phyloP scores from a whole-genome alignment of 164 flowering plant species.

The Magnolia officinalis region DNA sequence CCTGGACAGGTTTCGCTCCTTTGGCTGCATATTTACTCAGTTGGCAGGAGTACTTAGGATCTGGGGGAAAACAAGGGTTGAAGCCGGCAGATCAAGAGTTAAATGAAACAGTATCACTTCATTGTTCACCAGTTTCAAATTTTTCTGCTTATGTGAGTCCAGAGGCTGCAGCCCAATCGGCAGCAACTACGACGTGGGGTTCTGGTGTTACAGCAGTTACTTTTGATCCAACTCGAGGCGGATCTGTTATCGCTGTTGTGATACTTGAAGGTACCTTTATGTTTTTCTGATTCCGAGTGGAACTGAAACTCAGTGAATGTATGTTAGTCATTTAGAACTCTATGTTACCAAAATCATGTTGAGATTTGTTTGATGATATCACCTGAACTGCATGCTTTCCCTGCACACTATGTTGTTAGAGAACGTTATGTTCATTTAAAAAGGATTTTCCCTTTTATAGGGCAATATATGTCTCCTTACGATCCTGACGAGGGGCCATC shows the following conservation, averaged over 20 bases:
- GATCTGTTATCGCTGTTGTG: conserved; percentile 92
- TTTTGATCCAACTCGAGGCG: conserved; percentile 98
- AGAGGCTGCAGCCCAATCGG: conserved; percentile 90
- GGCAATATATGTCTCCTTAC: conserved; percentile 99
- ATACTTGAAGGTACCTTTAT: conserved; percentile 78
- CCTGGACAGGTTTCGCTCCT: conserved; percentile 90
- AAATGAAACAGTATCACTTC: conserved; percentile 55
- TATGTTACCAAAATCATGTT: neutral
- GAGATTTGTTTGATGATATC: neutral
- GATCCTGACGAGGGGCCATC: conserved; percentile 99
- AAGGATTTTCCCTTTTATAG: conserved; percentile 34
- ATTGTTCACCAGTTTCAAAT: conserved; percentile 98
- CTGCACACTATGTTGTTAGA: neutral
- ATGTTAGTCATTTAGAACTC: neutral
- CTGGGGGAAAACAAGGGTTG: conserved; percentile 67
- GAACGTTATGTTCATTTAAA: neutral
- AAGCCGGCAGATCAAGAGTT: conserved; percentile 54
- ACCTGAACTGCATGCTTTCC: neutral
- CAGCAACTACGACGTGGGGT: conserved; percentile 99
- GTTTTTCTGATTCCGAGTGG: neutral
- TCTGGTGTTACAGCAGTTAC: conserved; percentile 98
- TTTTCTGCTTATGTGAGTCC: conserved; percentile 99
- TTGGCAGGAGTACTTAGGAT: conserved; percentile 82
- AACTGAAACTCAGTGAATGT: neutral
- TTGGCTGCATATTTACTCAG: conserved; percentile 91